Evolutionary conservation across 345 rosid genomes (phyloP), one percentile per base, ranked within the genome.

Genomic region (Turritis glabra): DNA sequence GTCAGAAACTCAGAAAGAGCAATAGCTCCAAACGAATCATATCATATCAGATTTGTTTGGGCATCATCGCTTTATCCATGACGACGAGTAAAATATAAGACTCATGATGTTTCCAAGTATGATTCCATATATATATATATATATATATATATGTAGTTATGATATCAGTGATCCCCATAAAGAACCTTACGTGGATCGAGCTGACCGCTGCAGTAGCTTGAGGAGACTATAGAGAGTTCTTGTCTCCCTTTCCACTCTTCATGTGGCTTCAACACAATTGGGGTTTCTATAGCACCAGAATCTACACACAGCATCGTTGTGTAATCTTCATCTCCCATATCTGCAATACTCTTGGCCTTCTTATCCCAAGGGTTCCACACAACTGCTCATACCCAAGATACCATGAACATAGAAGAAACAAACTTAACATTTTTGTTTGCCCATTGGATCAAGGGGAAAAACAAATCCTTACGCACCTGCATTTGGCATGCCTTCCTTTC

Each of bases 161-260:
- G 37, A 23, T 46, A 56, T 85, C 81, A 81, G 63, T 65, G 71
- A 72, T 79, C 81, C 52, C 96, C 92, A 13, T 79, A 81, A 67
- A 94, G 92, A 75, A 91, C 93, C 81, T 77, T 90, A 44, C 86
- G 84, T 26, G 98, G 97, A 84, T 94, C 98, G 63, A 94, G 75
- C 77, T 91, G 96, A 62, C 98, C 96, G 23, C 98, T 94, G 87
- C 88, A 91, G 80, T 94, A 94, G 72, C 97, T 94, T 13, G 97
- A 91, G 3, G 97, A 90, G 53, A 94, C 98, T 12, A 91, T 83
- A 0, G 93, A 91, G 74, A 94, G 88, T 78, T 94, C 93, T 77
- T 94, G 97, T 27, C 83, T 75, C 54, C 98, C 92, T 69, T 59
- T 90, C 98, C 98, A 94, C 77, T 94, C 97, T 80, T 91, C 95